Conservation (phyloP, 306 rosid species). For the Pterocarpus macrocarpus region DNA sequence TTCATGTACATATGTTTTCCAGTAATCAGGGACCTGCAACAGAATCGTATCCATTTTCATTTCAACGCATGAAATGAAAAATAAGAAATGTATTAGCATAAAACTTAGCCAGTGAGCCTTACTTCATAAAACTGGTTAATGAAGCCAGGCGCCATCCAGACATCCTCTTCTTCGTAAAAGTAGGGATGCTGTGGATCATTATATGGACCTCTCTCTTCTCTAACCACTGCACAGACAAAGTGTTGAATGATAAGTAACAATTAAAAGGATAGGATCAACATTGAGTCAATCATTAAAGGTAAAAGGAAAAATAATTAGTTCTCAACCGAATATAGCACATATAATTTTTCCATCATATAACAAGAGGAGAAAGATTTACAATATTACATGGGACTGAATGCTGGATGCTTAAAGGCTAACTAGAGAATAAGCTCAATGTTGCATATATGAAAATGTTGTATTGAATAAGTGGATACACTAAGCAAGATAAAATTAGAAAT, state of each 20-base stretch:
- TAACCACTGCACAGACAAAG: constrained; percentile 71
- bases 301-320: not conserved
- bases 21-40: constrained; percentile 89
- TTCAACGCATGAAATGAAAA: constrained; percentile 36
- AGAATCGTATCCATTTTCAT: constrained; percentile 30
- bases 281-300: not conserved
- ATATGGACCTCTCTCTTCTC: constrained; percentile 93
- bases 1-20: constrained; percentile 86
- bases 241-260: constrained; percentile 39
- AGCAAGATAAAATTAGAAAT: no score
- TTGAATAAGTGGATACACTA: no score
- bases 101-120: constrained; percentile 48
- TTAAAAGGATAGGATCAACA: constrained; percentile 29
- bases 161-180: constrained; percentile 92
- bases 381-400: not conserved
- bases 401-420: not conserved
- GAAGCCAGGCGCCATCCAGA: constrained; percentile 99
- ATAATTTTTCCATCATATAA: constrained; percentile 10
- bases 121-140: constrained; percentile 93
- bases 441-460: not conserved
- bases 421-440: not conserved
- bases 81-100: constrained; percentile 31
- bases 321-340: constrained; percentile 5
- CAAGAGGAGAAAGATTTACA: constrained; percentile 25
- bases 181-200: constrained; percentile 95